Conservation (phyloP, 371 early-diverging fungal genomes). For the Batrachochytrium dendrobatidis region DNA sequence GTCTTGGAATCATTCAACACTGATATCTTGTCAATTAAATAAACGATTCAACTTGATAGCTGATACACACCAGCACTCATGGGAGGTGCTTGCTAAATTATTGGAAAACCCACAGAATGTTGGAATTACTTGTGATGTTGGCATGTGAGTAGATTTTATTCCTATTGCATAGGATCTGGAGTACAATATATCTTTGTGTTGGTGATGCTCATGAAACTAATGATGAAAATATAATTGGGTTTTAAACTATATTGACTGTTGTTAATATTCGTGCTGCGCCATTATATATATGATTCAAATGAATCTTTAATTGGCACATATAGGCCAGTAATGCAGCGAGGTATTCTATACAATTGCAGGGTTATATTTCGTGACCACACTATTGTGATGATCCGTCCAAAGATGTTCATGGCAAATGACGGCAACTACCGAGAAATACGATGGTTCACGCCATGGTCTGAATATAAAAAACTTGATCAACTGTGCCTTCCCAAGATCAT, state of each 20-base stretch:
- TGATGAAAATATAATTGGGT: too few species aligned
- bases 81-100: constrained; percentile 81
- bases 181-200: too few species aligned
- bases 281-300: too few species aligned
- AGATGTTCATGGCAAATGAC: constrained; percentile 89
- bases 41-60: constrained; percentile 42
- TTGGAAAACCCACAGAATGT: constrained; percentile 52
- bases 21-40: too few species aligned
- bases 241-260: too few species aligned
- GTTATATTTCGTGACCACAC: constrained; percentile 70
- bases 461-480: constrained; percentile 56
- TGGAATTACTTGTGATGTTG: constrained; percentile 84
- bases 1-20: too few species aligned
- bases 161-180: too few species aligned
- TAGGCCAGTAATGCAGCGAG: constrained; percentile 88
- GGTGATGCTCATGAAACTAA: too few species aligned
- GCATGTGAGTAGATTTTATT: constrained; percentile 70
- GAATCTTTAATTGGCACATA: neutral
- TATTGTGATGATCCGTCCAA: constrained; percentile 92
- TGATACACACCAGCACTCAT: constrained; percentile 89
- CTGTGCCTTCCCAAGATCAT: constrained; percentile 77
- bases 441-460: constrained; percentile 89
- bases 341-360: constrained; percentile 91
- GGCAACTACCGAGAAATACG: constrained; percentile 95
- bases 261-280: too few species aligned